Percentiles rank a stretch among this genome's conserved stretches.
phyloP scores from a whole-genome alignment of 306 rosid species.

The Cicer yamashitae region DNA sequence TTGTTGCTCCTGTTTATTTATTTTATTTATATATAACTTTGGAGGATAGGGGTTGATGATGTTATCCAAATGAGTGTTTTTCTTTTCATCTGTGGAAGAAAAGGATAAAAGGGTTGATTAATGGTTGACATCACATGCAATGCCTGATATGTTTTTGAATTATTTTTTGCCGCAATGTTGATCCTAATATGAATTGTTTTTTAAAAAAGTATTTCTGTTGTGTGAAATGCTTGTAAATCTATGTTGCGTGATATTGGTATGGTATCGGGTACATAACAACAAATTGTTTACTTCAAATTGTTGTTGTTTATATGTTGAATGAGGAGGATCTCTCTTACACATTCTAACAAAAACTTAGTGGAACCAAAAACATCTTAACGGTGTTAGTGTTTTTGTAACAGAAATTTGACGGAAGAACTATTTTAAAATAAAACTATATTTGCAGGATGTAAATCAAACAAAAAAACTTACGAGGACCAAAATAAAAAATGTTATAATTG shows the following conservation, averaged over 20 bases:
- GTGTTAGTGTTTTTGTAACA: too few species aligned
- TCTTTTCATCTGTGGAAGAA: neutral
- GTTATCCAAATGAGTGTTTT: neutral
- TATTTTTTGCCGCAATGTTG: neutral
- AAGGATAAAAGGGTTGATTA: neutral
- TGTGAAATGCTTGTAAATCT: neutral
- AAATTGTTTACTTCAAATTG: too few species aligned
- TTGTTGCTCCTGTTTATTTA: neutral
- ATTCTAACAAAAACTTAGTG: too few species aligned
- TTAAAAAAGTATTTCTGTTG: neutral
- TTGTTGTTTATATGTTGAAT: too few species aligned
- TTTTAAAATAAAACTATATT: too few species aligned
- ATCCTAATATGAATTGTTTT: neutral
- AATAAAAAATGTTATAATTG: too few species aligned
- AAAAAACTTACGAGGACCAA: too few species aligned
- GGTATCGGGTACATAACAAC: neutral
- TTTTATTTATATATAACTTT: neutral
- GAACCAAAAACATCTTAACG: too few species aligned
- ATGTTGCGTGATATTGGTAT: neutral
- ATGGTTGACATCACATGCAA: neutral
- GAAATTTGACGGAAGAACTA: too few species aligned
- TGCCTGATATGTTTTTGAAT: slow-evolving; percentile 11
- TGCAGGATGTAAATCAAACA: too few species aligned
- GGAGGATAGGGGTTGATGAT: neutral
- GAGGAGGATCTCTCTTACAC: too few species aligned